Evolutionary conservation across 1,284 basidiomycete genomes (phyloP).

Genomic region (Trichosporon sp.): DNA sequence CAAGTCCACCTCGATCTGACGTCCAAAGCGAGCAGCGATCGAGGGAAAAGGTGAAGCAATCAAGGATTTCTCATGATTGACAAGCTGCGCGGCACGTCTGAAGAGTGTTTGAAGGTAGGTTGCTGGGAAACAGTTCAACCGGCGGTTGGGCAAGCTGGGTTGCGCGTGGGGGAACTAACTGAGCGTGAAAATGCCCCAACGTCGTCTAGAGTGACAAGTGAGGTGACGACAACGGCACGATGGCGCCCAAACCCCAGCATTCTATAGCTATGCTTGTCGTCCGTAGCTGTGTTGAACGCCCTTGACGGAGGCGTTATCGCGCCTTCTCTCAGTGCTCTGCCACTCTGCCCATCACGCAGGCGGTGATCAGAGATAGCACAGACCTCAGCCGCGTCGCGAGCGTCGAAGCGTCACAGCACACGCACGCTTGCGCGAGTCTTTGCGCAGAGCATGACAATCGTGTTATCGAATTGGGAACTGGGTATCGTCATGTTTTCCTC

Average conservation of each 20-base stretch:
- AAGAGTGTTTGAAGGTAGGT: neutral
- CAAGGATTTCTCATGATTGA: too few species aligned
- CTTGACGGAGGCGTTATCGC: neutral
- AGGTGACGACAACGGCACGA: neutral
- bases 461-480: neutral
- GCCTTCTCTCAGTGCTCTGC: too few species aligned
- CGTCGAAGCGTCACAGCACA: conserved; percentile 1
- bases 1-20: neutral
- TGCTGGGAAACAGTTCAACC: neutral
- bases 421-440: neutral
- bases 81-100: too few species aligned
- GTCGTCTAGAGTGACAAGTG: neutral
- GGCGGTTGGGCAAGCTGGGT: too few species aligned
- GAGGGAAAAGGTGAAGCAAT: neutral
- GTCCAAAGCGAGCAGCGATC: neutral
- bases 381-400: neutral
- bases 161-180: neutral
- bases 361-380: neutral
- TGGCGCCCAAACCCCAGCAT: neutral
- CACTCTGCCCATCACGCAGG: neutral
- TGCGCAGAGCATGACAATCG: neutral
- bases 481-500: neutral
- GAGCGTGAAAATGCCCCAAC: too few species aligned
- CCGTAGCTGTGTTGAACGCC: neutral
- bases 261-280: neutral